These are phyloP conservation scores for Martiniozyma asiatica DNA, from an alignment of 1,139 yeast genomes.

Conservation along the genomic window DNA sequence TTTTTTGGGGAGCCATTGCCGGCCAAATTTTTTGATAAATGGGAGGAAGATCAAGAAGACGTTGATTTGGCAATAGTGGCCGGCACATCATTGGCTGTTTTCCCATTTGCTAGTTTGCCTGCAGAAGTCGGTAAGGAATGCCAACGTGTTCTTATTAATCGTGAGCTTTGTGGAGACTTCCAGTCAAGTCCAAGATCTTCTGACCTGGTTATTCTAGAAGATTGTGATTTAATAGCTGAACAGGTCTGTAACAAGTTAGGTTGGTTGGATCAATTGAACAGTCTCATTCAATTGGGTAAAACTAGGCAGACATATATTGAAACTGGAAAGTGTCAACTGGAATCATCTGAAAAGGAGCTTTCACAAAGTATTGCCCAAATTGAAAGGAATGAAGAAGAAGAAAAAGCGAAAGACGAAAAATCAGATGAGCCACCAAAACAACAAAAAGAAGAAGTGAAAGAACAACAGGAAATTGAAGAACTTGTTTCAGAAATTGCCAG, in stretches of 20 bases:
- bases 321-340: neutral
- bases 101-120: slow-evolving; percentile 82
- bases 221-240: slow-evolving; percentile 54
- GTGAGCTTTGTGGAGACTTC: slow-evolving; percentile 69
- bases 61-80: slow-evolving; percentile 79
- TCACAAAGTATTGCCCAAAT: slow-evolving; percentile 3
- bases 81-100: slow-evolving; percentile 82
- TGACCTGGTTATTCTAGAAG: slow-evolving; percentile 50
- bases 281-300: slow-evolving; percentile 16
- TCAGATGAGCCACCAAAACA: too few species aligned
- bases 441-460: too few species aligned
- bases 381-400: neutral
- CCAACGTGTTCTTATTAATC: slow-evolving; percentile 59
- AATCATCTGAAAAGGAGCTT: slow-evolving; percentile 21
- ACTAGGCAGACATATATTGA: too few species aligned
- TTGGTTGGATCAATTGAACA: slow-evolving; percentile 38
- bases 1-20: slow-evolving; percentile 90
- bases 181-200: slow-evolving; percentile 34
- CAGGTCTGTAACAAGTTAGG: slow-evolving; percentile 44
- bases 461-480: too few species aligned
- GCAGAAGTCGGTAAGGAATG: slow-evolving; percentile 39
- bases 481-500: slow-evolving; percentile 15
- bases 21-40: slow-evolving; percentile 44
- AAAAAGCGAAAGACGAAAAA: slow-evolving; percentile 5
- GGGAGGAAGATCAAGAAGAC: slow-evolving; percentile 50